Evolutionary conservation across 23 red algal species (phyloP).

Genomic region (Pyropia yezoensis): DNA sequence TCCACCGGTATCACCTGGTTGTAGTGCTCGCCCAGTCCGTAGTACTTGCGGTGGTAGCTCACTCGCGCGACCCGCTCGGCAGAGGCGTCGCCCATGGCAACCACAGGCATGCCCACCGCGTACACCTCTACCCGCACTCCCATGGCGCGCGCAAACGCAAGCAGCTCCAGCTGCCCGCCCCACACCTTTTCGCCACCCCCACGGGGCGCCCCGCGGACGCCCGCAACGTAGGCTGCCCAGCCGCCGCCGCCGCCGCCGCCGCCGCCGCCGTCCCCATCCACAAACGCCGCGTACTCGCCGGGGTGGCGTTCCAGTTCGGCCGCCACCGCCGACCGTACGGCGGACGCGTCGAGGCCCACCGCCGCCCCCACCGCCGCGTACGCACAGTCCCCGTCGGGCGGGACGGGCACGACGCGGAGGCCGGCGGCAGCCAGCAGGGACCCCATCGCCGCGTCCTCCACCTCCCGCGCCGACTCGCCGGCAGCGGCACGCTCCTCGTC

Average conservation of each 20-base stretch:
- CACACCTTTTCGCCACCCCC: constrained; percentile 36
- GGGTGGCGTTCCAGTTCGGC: constrained; percentile 21
- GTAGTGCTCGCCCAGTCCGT: constrained; percentile 72
- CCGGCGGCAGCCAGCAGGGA: constrained; percentile 12
- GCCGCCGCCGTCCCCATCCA: constrained; percentile 40
- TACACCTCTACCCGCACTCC: constrained; percentile 45
- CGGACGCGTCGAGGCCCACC: not conserved
- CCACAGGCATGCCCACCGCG: constrained; percentile 57
- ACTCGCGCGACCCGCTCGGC: constrained; percentile 24
- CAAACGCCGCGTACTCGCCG: constrained; percentile 57
- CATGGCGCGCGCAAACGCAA: constrained; percentile 38
- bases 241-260: constrained; percentile 4
- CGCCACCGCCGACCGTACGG: constrained; percentile 19
- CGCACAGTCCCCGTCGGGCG: constrained; percentile 73
- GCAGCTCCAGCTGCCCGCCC: constrained; percentile 73
- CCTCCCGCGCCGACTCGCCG: constrained; percentile 21
- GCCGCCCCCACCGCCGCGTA: constrained; percentile 46
- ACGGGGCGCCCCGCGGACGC: constrained; percentile 28
- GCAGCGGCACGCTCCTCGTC: constrained; percentile 35
- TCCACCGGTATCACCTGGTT: constrained; percentile 44
- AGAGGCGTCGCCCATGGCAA: constrained; percentile 27
- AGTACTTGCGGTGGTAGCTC: constrained; percentile 63
- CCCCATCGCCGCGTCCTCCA: constrained; percentile 34
- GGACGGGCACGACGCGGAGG: constrained; percentile 37
- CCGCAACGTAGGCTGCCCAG: not conserved